phyloP scores from a whole-genome alignment of 129 eudicot species.

The Chrysanthemum seticuspe region DNA sequence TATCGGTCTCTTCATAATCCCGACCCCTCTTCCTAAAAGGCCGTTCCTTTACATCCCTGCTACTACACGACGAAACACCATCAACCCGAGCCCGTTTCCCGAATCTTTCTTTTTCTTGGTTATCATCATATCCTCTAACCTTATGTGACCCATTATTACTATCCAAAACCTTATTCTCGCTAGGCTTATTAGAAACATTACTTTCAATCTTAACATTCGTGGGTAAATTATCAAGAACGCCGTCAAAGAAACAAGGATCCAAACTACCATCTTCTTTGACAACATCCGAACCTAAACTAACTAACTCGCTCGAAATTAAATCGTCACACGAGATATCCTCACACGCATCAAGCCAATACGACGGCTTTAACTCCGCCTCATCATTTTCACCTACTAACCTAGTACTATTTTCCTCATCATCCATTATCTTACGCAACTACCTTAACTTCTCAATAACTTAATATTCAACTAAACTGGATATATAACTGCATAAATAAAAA shows the following conservation, averaged over 20 bases:
- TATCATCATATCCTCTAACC: neutral
- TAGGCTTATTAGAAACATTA: too few species aligned
- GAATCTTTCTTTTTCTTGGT: conserved; percentile 36
- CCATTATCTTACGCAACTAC: conserved; percentile 18
- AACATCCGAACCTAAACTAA: conserved; percentile 21
- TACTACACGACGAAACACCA: conserved; percentile 17
- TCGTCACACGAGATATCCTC: conserved; percentile 81
- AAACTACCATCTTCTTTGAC: neutral
- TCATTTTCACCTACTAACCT: neutral
- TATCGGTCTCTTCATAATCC: conserved; percentile 49
- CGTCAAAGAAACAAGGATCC: conserved; percentile 74
- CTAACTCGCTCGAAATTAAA: conserved; percentile 35
- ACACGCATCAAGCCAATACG: conserved; percentile 93
- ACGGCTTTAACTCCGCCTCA: conserved; percentile 38
- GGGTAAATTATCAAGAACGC: conserved; percentile 56
- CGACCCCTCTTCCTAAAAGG: conserved; percentile 61
- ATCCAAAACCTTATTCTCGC: neutral
- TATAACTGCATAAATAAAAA: too few species aligned
- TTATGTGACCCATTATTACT: neutral
- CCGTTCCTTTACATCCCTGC: conserved; percentile 33
- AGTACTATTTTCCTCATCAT: conserved; percentile 21
- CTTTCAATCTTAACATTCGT: conserved; percentile 26
- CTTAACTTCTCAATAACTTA: too few species aligned
- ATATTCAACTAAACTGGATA: too few species aligned
- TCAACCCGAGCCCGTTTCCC: conserved; percentile 50